Evolutionary conservation across 805 yeast genomes (phyloP).

Genomic region (Wickerhamiella qilinensis): DNA sequence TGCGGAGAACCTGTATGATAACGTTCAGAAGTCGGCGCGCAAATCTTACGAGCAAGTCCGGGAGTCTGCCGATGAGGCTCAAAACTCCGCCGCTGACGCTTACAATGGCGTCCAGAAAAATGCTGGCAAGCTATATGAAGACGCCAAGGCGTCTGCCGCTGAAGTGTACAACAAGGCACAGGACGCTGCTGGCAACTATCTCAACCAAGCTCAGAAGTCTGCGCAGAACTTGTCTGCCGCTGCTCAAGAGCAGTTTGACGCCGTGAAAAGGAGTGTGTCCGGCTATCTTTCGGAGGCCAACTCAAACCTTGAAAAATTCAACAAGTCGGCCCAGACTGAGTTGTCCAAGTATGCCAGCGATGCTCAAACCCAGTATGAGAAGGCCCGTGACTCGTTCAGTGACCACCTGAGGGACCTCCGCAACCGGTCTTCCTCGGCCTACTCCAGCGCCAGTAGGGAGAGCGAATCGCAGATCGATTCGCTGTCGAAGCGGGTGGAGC

Average conservation of each 20-base stretch:
- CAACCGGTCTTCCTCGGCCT: too few relatives aligned
- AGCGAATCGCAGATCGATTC: too few relatives aligned
- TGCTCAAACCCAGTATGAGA: neutral
- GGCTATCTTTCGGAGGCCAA: too few relatives aligned
- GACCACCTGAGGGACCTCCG: too few relatives aligned
- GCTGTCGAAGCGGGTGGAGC: too few relatives aligned
- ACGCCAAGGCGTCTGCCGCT: neutral
- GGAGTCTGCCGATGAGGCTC: conserved; percentile 3
- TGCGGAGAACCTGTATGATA: neutral
- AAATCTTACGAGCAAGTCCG: neutral
- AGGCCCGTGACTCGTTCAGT: too few relatives aligned
- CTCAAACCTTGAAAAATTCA: too few relatives aligned
- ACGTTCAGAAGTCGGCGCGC: neutral
- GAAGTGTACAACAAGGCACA: neutral
- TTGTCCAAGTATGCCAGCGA: neutral
- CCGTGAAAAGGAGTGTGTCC: neutral
- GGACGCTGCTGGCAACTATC: neutral
- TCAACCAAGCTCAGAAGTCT: neutral
- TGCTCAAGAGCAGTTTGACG: neutral
- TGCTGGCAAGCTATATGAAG: neutral
- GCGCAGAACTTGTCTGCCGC: neutral
- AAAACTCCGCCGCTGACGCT: conserved; percentile 1
- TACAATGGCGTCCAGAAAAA: neutral
- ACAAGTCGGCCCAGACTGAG: neutral
- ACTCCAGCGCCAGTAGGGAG: too few relatives aligned